Conservation (phyloP, 345 rosid species). For the Linum trigynum region DNA sequence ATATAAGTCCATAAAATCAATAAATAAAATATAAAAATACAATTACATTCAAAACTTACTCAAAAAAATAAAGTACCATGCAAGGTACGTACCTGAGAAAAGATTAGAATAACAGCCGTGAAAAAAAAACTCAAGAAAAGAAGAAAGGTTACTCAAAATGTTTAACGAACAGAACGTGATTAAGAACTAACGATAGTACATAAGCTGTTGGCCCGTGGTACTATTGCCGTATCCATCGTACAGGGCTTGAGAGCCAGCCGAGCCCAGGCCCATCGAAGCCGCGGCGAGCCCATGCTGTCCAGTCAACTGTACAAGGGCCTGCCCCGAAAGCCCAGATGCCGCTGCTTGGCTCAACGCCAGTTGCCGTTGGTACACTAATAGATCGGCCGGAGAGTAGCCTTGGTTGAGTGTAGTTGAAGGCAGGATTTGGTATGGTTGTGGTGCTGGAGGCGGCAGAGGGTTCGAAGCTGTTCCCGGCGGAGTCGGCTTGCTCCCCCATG, state of each 20-base stretch:
- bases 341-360: constrained; percentile 37
- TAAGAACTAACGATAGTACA: constrained; percentile 19
- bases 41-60: no score
- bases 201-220: constrained; percentile 25
- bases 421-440: constrained; percentile 23
- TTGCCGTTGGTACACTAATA: constrained; percentile 42
- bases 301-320: constrained; percentile 25
- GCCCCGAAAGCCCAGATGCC: constrained; percentile 29
- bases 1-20: no score
- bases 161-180: no score
- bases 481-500: constrained; percentile 58
- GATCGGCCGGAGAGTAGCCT: constrained; percentile 37
- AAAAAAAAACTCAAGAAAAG: no score
- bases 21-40: no score
- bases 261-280: constrained; percentile 22
- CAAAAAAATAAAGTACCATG: no score
- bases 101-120: no score
- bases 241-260: constrained; percentile 22
- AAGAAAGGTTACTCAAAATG: no score
- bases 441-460: constrained; percentile 22
- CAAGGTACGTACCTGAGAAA: no score
- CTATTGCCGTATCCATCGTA: constrained; percentile 24
- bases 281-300: constrained; percentile 30
- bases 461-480: constrained; percentile 44
- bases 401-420: constrained; percentile 21